Evolutionary conservation across 495 filamentous ascomycete genomes (phyloP).

Genomic region (Penicillium samsonianum): DNA sequence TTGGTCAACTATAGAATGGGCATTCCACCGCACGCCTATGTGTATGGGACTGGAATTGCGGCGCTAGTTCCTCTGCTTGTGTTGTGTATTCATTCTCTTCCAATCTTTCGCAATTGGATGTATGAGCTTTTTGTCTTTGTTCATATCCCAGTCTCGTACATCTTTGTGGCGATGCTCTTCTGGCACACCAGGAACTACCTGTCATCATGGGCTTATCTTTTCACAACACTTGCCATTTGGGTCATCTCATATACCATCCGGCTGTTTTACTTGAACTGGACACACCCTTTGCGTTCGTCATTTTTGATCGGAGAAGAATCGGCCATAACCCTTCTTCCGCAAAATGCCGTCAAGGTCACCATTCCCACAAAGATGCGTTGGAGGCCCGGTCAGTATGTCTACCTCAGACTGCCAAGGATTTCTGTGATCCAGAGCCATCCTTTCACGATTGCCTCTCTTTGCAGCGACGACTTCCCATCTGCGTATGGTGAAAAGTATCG

Average conservation of each 20-base stretch:
- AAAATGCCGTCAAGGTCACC: slow-evolving; percentile 91
- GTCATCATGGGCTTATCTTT: slow-evolving; percentile 88
- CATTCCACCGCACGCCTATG: slow-evolving; percentile 61
- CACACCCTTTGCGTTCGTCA: slow-evolving; percentile 70
- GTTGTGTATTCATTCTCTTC: slow-evolving; percentile 81
- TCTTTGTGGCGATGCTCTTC: slow-evolving; percentile 83
- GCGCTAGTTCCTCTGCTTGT: slow-evolving; percentile 77
- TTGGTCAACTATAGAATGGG: slow-evolving; percentile 62
- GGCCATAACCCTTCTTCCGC: slow-evolving; percentile 80
- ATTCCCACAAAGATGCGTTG: slow-evolving; percentile 90
- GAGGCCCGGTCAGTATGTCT: slow-evolving; percentile 93
- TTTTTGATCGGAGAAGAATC: slow-evolving; percentile 88
- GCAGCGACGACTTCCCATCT: slow-evolving; percentile 85
- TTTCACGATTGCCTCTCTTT: slow-evolving; percentile 90
- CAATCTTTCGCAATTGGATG: slow-evolving; percentile 59
- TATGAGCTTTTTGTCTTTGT: slow-evolving; percentile 85
- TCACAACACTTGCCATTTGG: slow-evolving; percentile 80
- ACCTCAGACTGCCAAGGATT: slow-evolving; percentile 89
- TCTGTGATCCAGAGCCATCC: slow-evolving; percentile 90
- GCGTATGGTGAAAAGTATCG: slow-evolving; percentile 82
- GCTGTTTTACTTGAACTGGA: slow-evolving; percentile 81
- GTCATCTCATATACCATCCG: slow-evolving; percentile 62
- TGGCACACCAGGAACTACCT: slow-evolving; percentile 96
- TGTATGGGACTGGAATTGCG: slow-evolving; percentile 90
- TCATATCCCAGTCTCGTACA: slow-evolving; percentile 78